These are phyloP conservation scores for Penicillium simplicissimum DNA, from an alignment of 495 filamentous ascomycete genomes.

Conservation along the genomic window DNA sequence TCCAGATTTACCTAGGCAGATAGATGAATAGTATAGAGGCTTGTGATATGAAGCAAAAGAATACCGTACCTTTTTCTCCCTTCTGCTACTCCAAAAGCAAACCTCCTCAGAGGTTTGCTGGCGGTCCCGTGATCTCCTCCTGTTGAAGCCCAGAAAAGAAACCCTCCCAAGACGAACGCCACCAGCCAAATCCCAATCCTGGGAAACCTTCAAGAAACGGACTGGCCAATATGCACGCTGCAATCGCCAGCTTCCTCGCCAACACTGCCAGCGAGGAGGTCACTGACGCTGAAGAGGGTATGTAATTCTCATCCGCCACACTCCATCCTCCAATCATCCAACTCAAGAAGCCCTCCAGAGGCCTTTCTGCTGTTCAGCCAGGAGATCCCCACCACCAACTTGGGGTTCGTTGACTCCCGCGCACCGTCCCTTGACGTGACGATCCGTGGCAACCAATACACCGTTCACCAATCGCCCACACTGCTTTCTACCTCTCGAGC, in stretches of 20 bases:
- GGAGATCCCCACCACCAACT: constrained; percentile 68
- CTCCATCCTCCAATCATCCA: neutral
- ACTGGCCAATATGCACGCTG: constrained; percentile 6
- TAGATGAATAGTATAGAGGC: too few relatives aligned
- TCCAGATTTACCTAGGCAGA: too few relatives aligned
- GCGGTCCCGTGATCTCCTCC: constrained; percentile 12
- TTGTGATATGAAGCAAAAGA: too few relatives aligned
- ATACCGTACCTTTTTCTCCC: neutral
- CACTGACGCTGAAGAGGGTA: constrained; percentile 66
- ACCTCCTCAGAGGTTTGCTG: neutral
- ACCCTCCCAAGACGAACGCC: neutral
- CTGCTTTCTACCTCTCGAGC: constrained; percentile 74
- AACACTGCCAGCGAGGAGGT: constrained; percentile 43
- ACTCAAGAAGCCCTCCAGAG: constrained; percentile 54
- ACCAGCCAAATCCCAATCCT: neutral
- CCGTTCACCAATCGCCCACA: constrained; percentile 81
- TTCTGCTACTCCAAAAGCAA: neutral
- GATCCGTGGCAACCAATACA: constrained; percentile 68
- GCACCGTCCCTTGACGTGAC: constrained; percentile 64
- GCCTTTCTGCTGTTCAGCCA: constrained; percentile 83
- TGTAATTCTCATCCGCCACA: constrained; percentile 23
- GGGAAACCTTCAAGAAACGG: neutral
- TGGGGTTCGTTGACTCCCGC: constrained; percentile 81
- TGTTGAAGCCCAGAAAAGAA: neutral
- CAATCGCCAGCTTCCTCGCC: constrained; percentile 18